These are phyloP conservation scores for Crithidia sp. DNA, from an alignment of 208 protist genomes.

Conservation along the genomic window DNA sequence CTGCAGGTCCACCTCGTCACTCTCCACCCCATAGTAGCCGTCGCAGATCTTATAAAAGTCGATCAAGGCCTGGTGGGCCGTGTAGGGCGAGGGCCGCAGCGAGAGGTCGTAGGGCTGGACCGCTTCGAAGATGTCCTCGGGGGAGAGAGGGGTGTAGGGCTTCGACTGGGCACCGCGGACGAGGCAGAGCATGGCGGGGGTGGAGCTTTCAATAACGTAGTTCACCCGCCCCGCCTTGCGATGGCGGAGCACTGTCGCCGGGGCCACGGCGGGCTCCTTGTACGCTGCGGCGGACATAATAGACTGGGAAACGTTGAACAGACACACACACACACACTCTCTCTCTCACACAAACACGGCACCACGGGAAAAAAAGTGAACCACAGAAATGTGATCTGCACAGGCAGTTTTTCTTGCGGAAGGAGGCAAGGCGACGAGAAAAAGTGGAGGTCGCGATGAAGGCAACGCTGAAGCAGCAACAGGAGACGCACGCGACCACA, in stretches of 20 bases:
- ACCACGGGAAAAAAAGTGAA: background rate
- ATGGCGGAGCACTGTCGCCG: slow-evolving; percentile 14
- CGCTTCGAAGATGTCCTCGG: slow-evolving; percentile 45
- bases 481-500: no score
- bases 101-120: slow-evolving; percentile 64
- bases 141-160: slow-evolving; percentile 64
- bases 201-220: slow-evolving; percentile 61
- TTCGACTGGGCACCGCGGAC: slow-evolving; percentile 55
- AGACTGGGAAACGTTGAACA: background rate
- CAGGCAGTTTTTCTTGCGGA: no score
- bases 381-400: no score
- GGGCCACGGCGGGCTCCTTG: slow-evolving; percentile 20
- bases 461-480: no score
- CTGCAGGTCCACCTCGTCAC: slow-evolving; percentile 36
- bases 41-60: slow-evolving; percentile 77
- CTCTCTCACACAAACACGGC: background rate
- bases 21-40: slow-evolving; percentile 66
- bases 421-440: no score
- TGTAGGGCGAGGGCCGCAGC: slow-evolving; percentile 59
- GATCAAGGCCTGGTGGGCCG: slow-evolving; percentile 75
- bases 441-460: background rate
- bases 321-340: background rate
- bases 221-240: slow-evolving; percentile 45
- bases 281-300: slow-evolving; percentile 16
- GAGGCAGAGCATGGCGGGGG: slow-evolving; percentile 69